Base-by-base conservation (phyloP, 1,139 yeast species). In the Blastobotrys malaysiensis region DNA sequence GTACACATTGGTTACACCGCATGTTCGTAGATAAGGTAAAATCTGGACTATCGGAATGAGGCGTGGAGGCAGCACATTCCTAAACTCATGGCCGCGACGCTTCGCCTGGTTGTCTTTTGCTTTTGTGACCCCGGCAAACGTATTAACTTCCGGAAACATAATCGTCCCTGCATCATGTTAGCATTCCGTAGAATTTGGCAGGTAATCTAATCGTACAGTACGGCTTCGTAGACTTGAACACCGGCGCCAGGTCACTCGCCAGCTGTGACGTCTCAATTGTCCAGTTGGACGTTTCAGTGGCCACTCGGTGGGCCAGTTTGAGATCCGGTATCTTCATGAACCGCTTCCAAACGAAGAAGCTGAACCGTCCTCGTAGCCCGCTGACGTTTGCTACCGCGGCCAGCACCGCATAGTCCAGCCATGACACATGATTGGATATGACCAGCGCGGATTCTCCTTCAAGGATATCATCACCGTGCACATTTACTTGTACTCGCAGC, bases 391-490 rank as follows among this genome's bases (percentile, higher is more conserved):
- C 77, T 49, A 83, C 64, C 49, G 73, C 71, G 3, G 76, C 75
- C 49, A 83, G 66, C 0, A 81, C 69, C 11, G 81, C 65, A 63
- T 80, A 78, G 63, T 84, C 90, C 0, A 77, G 76, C 14, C 80
- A 60, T 1, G 87, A 80, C 46, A 68, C 72, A 63, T 84, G 90
- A 61, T 84, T 84, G 54, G 79, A 31, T 31, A 53, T 5, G 5
- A 53, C 45, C 20, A 53, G 13, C 9, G 56, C 56, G 14, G 53
- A 45, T 19, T 52, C 49, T 18, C 45, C 48, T 6, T 11, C 18
- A 5, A 31, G 19, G 11, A 52, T 39, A 3, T 31, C 50, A 26
- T 59, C 59, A 0, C 67, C 67, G 13, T 45, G 49, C 5, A 55
- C 48, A 18, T 55, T 44, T 2, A 52, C 26, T 14, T 48, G 22